These are phyloP conservation scores for Marchantia polymorpha DNA, from an alignment of 225 moss, liverwort and hornwort species.

Conservation along the genomic window DNA sequence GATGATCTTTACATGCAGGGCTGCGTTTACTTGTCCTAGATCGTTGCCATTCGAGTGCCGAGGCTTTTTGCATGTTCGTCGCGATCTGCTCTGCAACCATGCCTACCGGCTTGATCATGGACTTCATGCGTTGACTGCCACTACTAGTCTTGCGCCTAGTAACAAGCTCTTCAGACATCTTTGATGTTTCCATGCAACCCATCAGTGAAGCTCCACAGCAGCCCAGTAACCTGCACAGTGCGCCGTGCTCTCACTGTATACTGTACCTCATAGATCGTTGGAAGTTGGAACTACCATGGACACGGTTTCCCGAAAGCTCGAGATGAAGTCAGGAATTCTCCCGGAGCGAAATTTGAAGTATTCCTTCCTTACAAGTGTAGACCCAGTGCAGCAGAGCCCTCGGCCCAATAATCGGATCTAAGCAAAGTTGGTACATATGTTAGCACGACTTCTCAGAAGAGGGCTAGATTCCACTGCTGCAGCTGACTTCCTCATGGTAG, in stretches of 20 bases:
- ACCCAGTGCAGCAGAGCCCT: background rate
- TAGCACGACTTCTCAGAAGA: background rate
- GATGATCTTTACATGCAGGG: slow-evolving; percentile 2
- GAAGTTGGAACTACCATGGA: background rate
- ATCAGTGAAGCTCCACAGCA: background rate
- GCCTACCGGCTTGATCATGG: background rate
- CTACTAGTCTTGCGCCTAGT: background rate
- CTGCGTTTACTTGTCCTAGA: background rate
- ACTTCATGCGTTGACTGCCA: background rate
- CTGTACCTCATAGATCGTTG: background rate
- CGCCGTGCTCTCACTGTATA: background rate
- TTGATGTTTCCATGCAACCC: background rate
- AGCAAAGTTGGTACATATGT: background rate
- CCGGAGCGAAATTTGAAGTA: background rate
- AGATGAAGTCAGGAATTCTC: background rate
- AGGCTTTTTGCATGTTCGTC: background rate
- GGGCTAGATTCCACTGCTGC: background rate
- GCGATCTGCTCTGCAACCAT: background rate
- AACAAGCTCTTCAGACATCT: too few relatives aligned
- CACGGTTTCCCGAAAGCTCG: background rate
- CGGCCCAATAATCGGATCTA: background rate
- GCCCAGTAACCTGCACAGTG: background rate
- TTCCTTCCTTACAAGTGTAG: background rate
- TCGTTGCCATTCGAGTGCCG: background rate
- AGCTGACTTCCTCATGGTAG: background rate